Evolutionary conservation across 148 eudicot species (phyloP).

Genomic region (Tetragonia tetragonoides): DNA sequence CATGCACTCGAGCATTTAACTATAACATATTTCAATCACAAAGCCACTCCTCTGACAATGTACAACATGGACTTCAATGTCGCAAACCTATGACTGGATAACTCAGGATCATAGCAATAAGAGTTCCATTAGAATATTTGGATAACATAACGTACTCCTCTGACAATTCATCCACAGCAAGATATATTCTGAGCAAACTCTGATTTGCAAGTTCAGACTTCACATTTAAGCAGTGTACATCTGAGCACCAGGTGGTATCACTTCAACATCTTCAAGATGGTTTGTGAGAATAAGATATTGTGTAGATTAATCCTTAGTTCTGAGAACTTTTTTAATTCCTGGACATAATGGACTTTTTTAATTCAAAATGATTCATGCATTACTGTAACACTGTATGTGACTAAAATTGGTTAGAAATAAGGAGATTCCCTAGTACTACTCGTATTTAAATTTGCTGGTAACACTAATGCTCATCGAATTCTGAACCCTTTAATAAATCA

Average conservation of each 20-base stretch:
- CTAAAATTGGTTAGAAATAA: not conserved
- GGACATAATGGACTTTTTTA: too few species aligned
- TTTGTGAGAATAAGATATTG: not conserved
- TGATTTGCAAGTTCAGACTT: not conserved
- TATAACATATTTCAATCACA: not conserved
- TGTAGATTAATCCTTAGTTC: not conserved
- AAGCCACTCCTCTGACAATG: not conserved
- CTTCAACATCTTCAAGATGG: not conserved
- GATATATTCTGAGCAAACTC: not conserved
- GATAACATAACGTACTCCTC: too few species aligned
- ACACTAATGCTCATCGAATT: not conserved
- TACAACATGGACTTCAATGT: not conserved
- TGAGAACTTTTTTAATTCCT: not conserved
- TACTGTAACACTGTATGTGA: not conserved
- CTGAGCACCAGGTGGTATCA: not conserved
- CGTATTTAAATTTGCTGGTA: not conserved
- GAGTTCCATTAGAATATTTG: not conserved
- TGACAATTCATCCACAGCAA: not conserved
- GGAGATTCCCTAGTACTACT: not conserved
- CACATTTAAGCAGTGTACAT: not conserved
- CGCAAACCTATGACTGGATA: not conserved
- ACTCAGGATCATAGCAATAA: not conserved
- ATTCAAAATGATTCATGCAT: not conserved
- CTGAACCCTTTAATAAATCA: not conserved
- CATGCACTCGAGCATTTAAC: conserved; percentile 5